Evolutionary conservation across 1,139 yeast genomes (phyloP), one percentile per base, ranked within the genome.

Genomic region (Suhomyces anneliseae): DNA sequence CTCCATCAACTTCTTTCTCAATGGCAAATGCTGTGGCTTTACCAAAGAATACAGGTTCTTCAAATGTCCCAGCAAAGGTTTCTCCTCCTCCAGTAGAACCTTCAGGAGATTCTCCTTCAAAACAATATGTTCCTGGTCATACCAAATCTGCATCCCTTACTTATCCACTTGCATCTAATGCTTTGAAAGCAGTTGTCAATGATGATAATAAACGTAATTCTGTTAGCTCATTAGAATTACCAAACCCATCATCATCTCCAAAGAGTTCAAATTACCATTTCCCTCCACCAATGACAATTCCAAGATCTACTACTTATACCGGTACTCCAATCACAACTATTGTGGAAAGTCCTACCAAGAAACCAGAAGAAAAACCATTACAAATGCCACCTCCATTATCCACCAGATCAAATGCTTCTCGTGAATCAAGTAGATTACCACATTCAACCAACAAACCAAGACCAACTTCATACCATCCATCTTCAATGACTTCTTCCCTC

Each of bases 401-500:
- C 14, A 40, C 50, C 10, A 45, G 48, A 44, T 51, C 54, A 8
- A 46, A 59, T 14, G 34, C 59, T 10, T 51, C 60, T 9, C 44
- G 64, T 47, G 63, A 60, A 45, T 44, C 69, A 52, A 46, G 58
- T 54, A 68, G 69, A 56, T 64, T 74, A 46, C 78, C 78, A 19
- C 76, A 68, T 47, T 64, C 75, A 10, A 68, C 67, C 42, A 78
- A 81, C 62, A 84, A 79, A 58, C 90, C 89, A 45, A 78, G 95
- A 63, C 93, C 95, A 40, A 86, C 92, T 0, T 85, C 92, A 8
- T 87, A 85, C 60, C 92, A 87, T 60, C 93, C 95, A 10, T 69
- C 74, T 27, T 72, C 78, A n/a, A 66, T 72, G 68, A 57, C 74
- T 8, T 69, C 75, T 6, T 60, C 72, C n/a, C 58, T 69, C 37